phyloP scores from a whole-genome alignment of 2,329 filamentous ascomycete species.

The Xylariaceae sp. region DNA sequence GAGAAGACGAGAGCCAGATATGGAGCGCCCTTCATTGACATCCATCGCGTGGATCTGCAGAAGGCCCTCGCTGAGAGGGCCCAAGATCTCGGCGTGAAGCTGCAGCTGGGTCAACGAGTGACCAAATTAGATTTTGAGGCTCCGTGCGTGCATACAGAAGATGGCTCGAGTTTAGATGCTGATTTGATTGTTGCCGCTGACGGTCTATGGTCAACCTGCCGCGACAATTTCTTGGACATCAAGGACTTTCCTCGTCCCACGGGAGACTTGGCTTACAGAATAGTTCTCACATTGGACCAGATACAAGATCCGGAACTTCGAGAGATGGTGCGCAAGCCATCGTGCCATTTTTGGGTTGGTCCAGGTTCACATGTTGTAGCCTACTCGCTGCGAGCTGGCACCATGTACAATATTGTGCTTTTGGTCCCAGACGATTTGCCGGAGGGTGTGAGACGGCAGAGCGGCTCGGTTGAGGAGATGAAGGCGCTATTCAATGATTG shows the following conservation, averaged over 20 bases:
- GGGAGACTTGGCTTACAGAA: conserved; percentile 61
- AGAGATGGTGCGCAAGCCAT: conserved; percentile 47
- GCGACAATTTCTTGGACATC: conserved; percentile 42
- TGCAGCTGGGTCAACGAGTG: conserved; percentile 46
- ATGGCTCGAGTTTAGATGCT: conserved; percentile 34
- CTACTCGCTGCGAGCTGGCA: conserved; percentile 56
- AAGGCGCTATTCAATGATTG: conserved; percentile 53
- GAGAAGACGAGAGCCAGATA: conserved; percentile 51
- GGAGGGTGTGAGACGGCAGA: conserved; percentile 42
- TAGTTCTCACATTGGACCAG: conserved; percentile 50
- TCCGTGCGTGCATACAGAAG: conserved; percentile 34
- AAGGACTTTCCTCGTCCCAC: conserved; percentile 50
- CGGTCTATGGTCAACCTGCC: conserved; percentile 57
- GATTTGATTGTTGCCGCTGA: conserved; percentile 62
- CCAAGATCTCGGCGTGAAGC: conserved; percentile 45
- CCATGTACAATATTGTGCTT: conserved; percentile 62
- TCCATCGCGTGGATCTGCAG: conserved; percentile 62
- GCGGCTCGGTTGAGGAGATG: conserved; percentile 59
- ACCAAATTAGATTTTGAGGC: conserved; percentile 42
- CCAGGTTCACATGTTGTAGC: conserved; percentile 57
- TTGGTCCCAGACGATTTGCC: conserved; percentile 61
- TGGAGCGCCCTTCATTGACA: conserved; percentile 51
- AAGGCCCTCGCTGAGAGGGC: conserved; percentile 47
- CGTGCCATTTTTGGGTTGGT: conserved; percentile 60
- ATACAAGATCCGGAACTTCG: conserved; percentile 47